Evolutionary conservation across 352 stramenopile genomes (phyloP).

Genomic region (Globisporangium solare): DNA sequence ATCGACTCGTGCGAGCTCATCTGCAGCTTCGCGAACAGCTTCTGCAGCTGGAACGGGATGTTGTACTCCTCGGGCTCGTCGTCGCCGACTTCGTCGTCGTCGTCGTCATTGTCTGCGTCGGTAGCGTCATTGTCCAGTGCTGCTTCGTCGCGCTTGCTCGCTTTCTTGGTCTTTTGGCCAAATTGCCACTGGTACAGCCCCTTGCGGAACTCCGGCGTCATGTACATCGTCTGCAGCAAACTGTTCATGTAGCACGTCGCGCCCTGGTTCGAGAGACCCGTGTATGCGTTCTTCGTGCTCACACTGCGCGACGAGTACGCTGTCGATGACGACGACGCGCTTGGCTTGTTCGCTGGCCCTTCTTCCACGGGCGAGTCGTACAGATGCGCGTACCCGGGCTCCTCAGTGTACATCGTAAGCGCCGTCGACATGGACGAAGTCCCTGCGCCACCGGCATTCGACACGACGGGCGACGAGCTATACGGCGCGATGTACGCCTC

Average conservation of each 20-base stretch:
- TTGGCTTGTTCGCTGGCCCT: neutral
- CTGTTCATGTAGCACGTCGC: slow-evolving; percentile 95
- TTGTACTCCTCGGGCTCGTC: slow-evolving; percentile 67
- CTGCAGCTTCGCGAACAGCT: slow-evolving; percentile 89
- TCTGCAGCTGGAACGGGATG: slow-evolving; percentile 88
- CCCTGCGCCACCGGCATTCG: slow-evolving; percentile 1
- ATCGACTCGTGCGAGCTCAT: slow-evolving; percentile 65
- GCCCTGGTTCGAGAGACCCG: slow-evolving; percentile 86
- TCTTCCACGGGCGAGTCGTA: slow-evolving; percentile 39
- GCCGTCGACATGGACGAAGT: slow-evolving; percentile 30
- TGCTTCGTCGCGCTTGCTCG: slow-evolving; percentile 7
- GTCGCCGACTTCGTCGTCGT: slow-evolving; percentile 31
- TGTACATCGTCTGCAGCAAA: slow-evolving; percentile 90
- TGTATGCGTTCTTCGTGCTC: slow-evolving; percentile 45
- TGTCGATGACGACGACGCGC: slow-evolving; percentile 19
- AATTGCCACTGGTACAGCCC: slow-evolving; percentile 72
- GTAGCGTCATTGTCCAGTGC: slow-evolving; percentile 12
- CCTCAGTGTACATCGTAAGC: slow-evolving; percentile 40
- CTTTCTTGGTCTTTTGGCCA: slow-evolving; percentile 10
- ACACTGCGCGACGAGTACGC: slow-evolving; percentile 7
- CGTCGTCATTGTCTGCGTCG: slow-evolving; percentile 1
- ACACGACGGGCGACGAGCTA: slow-evolving; percentile 6
- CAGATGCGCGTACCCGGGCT: slow-evolving; percentile 35
- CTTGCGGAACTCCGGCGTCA: slow-evolving; percentile 85
- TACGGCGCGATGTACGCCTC: slow-evolving; percentile 14